These are phyloP conservation scores for Talaromyces verruculosus DNA, from an alignment of 2,329 filamentous ascomycete genomes.

Conservation along the genomic window DNA sequence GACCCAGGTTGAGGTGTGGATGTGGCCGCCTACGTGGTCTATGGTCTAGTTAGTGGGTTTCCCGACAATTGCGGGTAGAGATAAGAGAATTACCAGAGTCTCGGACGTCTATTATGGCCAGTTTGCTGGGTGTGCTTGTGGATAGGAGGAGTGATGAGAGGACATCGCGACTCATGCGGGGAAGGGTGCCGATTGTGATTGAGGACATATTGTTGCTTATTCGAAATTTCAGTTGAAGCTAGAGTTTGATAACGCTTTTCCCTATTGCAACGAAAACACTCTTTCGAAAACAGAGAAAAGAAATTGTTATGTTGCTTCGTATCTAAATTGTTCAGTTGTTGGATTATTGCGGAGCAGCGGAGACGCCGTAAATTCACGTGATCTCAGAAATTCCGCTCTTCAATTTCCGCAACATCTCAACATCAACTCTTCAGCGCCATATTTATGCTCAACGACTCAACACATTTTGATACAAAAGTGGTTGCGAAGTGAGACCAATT, in stretches of 20 bases:
- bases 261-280: too few relatives aligned
- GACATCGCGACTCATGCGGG: conserved; percentile 66
- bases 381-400: conserved; percentile 28
- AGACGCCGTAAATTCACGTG: conserved; percentile 22
- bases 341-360: not conserved
- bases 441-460: not conserved
- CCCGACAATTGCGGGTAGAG: too few relatives aligned
- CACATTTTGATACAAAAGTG: not conserved
- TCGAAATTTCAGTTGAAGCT: too few relatives aligned
- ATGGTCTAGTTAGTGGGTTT: not conserved
- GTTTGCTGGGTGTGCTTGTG: conserved; percentile 45
- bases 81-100: conserved; percentile 62
- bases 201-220: conserved; percentile 45
- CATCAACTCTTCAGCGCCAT: not conserved
- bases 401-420: conserved; percentile 5
- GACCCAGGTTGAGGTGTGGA: conserved; percentile 71
- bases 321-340: not conserved
- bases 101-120: conserved; percentile 84
- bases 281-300: not conserved
- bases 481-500: conserved; percentile 4
- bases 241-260: too few relatives aligned
- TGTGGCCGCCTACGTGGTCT: conserved; percentile 93
- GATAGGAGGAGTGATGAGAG: conserved; percentile 66
- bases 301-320: not conserved
- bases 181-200: conserved; percentile 62